A percentile compares a stretch with the other conserved stretches of the same genome.
Conservation (phyloP, 768 basidiomycete genomes). For the Mycena leptocephala region DNA sequence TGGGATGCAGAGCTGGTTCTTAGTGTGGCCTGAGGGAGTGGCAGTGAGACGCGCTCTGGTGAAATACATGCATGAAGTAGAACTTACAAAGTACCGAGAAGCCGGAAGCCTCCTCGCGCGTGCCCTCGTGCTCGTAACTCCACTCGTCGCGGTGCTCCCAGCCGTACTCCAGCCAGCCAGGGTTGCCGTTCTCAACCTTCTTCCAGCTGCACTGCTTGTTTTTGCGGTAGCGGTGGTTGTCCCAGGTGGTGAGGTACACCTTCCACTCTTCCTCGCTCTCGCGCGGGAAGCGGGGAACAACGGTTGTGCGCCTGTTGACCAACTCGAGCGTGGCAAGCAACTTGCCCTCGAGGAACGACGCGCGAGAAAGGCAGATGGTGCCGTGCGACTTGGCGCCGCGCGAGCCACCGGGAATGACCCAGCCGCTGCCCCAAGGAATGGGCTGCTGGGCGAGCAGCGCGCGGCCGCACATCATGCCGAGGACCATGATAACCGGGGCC, state of each 20-base stretch:
- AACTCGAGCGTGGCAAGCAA: constrained; percentile 3
- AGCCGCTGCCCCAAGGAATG: constrained; percentile 10
- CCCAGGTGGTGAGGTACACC: constrained; percentile 27
- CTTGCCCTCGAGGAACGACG: constrained; percentile 19
- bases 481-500: constrained; percentile 19
- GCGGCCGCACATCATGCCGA: not conserved
- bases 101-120: constrained; percentile 1
- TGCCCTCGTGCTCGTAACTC: constrained; percentile 25
- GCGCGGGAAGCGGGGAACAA: constrained; percentile 20
- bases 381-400: constrained; percentile 22
- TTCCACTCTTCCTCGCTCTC: constrained; percentile 11
- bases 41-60: not conserved
- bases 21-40: constrained; percentile 23
- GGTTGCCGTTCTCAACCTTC: not conserved
- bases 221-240: constrained; percentile 3
- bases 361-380: constrained; percentile 27
- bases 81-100: constrained; percentile 14
- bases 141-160: constrained; percentile 30
- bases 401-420: constrained; percentile 12
- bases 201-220: constrained; percentile 17
- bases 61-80: not conserved
- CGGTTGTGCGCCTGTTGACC: constrained; percentile 20
- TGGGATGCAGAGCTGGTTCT: constrained; percentile 28
- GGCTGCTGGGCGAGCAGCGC: not conserved
- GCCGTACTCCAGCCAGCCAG: constrained; percentile 17